Conservation (phyloP, 73 alveolate genomes). For the Paramecium tetraurelia region DNA sequence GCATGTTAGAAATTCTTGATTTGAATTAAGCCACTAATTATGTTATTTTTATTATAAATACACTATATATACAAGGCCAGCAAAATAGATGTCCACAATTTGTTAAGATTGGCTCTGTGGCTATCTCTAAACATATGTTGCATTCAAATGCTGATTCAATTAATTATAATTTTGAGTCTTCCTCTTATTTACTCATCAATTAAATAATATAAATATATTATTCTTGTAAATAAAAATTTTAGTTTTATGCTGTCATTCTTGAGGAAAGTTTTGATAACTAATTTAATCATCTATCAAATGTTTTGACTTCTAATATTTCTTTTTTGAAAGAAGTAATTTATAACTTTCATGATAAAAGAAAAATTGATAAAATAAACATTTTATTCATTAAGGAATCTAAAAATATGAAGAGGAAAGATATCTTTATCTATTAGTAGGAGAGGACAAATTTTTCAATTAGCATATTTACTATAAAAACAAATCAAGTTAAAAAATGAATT, state of each 20-base stretch:
- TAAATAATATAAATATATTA: too few relatives aligned
- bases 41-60: not conserved
- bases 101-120: constrained; percentile 91
- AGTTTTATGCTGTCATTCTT: not conserved
- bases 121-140: constrained; percentile 87
- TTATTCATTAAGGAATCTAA: too few relatives aligned
- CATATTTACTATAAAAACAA: too few relatives aligned
- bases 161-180: not conserved
- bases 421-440: too few relatives aligned
- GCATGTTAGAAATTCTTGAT: constrained; percentile 76
- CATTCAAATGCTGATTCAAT: constrained; percentile 75
- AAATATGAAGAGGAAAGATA: too few relatives aligned
- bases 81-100: constrained; percentile 94
- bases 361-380: constrained; percentile 18
- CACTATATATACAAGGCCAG: constrained; percentile 88
- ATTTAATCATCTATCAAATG: not conserved
- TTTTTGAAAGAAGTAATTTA: not conserved
- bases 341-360: not conserved
- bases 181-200: constrained; percentile 63
- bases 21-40: constrained; percentile 71
- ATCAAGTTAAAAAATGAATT: too few relatives aligned
- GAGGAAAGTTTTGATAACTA: not conserved
- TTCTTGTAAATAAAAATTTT: not conserved
- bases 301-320: constrained; percentile 37
- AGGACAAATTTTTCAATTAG: too few relatives aligned